Conservation (phyloP, 768 basidiomycete species). For the Paxillus rubicundulus region DNA sequence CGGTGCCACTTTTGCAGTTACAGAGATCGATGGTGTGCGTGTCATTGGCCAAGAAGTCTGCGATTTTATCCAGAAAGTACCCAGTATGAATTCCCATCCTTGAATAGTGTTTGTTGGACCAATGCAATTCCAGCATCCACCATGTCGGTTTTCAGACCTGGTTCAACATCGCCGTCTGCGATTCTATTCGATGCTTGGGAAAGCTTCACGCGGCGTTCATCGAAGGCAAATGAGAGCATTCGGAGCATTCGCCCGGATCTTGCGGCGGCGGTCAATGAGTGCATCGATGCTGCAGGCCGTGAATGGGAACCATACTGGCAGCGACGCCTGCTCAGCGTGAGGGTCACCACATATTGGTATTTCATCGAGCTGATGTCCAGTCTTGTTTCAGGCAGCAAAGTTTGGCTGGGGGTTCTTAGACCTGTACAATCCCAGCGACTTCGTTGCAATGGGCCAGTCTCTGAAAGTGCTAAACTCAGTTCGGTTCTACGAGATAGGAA, state of each 20-base stretch:
- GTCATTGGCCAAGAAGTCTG: constrained; percentile 74
- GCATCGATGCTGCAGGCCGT: constrained; percentile 88
- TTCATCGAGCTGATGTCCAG: not conserved
- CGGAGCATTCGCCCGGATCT: constrained; percentile 85
- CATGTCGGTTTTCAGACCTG: constrained; percentile 84
- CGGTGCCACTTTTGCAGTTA: constrained; percentile 72
- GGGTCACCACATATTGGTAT: constrained; percentile 12
- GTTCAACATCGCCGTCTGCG: constrained; percentile 87
- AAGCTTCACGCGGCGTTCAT: constrained; percentile 76
- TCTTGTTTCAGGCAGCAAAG: constrained; percentile 74
- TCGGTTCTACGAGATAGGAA: constrained; percentile 86
- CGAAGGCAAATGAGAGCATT: constrained; percentile 92
- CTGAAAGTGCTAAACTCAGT: constrained; percentile 94
- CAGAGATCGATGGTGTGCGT: constrained; percentile 89
- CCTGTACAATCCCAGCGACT: constrained; percentile 87
- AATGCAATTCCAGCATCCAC: constrained; percentile 57
- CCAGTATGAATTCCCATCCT: constrained; percentile 48
- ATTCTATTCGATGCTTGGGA: constrained; percentile 93
- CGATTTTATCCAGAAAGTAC: constrained; percentile 93
- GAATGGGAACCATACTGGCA: constrained; percentile 95
- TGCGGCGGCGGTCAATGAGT: constrained; percentile 82
- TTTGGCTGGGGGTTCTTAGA: constrained; percentile 95
- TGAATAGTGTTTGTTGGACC: not conserved
- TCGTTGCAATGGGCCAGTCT: constrained; percentile 88
- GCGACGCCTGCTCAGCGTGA: constrained; percentile 75